A percentile compares a stretch with the other conserved stretches of the same genome.
These are phyloP conservation scores for Ramaria rubella DNA, from an alignment of 768 basidiomycete species.

Conservation along the genomic window DNA sequence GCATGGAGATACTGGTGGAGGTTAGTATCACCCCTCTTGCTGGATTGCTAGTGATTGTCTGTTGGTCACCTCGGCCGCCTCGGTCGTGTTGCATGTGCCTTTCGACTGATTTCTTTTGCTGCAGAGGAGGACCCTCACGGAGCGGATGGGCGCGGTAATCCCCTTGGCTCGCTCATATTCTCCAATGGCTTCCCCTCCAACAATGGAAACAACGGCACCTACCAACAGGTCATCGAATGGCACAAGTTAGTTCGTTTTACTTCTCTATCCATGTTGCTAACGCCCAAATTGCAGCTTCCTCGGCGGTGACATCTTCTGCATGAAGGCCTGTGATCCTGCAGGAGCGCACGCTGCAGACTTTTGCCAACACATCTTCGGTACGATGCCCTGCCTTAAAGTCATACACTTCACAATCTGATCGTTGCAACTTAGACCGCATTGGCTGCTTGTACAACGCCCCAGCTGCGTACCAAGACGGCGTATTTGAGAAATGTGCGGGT, in stretches of 20 bases:
- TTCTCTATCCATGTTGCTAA: background rate
- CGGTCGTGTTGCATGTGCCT: too few species aligned
- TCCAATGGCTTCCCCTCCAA: slow-evolving; percentile 46
- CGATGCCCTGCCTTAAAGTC: background rate
- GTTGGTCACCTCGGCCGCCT: too few species aligned
- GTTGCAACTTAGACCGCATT: slow-evolving; percentile 47
- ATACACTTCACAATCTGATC: background rate
- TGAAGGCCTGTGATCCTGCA: slow-evolving; percentile 64
- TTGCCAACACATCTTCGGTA: slow-evolving; percentile 59
- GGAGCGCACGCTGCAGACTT: slow-evolving; percentile 41
- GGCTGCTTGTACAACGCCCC: slow-evolving; percentile 76
- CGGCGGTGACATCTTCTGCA: slow-evolving; percentile 56
- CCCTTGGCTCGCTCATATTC: slow-evolving; percentile 65
- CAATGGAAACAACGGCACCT: slow-evolving; percentile 35
- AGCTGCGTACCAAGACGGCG: slow-evolving; percentile 47
- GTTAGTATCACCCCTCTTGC: slow-evolving; percentile 2
- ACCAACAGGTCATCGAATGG: slow-evolving; percentile 61
- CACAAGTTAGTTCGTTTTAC: slow-evolving; percentile 36
- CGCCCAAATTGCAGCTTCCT: slow-evolving; percentile 56
- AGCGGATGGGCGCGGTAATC: slow-evolving; percentile 59
- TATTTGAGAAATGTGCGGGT: slow-evolving; percentile 59
- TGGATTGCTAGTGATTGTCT: too few species aligned
- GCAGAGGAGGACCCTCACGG: slow-evolving; percentile 7
- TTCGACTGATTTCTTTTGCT: background rate
- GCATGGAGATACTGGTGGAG: slow-evolving; percentile 59